Percentiles rank a stretch among this genome's conserved stretches.
phyloP scores from a whole-genome alignment of 176 grass and related monocot genomes.

The Triticum dicoccoides region DNA sequence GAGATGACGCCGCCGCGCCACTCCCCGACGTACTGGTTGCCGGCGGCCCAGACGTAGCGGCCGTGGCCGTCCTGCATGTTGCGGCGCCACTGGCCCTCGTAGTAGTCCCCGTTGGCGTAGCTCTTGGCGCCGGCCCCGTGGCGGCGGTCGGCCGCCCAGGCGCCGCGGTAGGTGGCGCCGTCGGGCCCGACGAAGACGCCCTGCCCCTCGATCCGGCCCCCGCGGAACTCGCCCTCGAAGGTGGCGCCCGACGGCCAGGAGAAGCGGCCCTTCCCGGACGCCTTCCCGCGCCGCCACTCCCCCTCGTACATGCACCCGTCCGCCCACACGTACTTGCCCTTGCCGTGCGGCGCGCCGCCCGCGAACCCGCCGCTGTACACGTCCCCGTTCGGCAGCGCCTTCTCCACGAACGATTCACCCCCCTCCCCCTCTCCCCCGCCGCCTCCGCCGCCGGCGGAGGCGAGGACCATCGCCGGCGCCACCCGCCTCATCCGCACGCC shows the following conservation, averaged over 20 bases:
- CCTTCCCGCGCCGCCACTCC: conserved; percentile 80
- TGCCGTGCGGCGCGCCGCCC: conserved; percentile 58
- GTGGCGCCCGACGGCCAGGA: conserved; percentile 88
- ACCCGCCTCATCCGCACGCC: conserved; percentile 53
- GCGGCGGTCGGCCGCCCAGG: conserved; percentile 75
- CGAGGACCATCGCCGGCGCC: conserved; percentile 52
- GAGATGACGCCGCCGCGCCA: conserved; percentile 91
- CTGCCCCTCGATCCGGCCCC: conserved; percentile 82
- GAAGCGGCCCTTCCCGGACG: conserved; percentile 80
- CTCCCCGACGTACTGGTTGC: conserved; percentile 95
- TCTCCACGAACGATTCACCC: conserved; percentile 53
- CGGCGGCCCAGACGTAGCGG: conserved; percentile 81
- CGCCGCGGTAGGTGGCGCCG: conserved; percentile 72
- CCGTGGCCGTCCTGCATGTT: conserved; percentile 93
- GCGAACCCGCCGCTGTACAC: conserved; percentile 65
- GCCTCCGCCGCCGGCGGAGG: not conserved
- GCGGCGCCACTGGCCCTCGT: conserved; percentile 88
- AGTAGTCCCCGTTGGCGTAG: conserved; percentile 92
- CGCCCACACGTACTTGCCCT: conserved; percentile 85
- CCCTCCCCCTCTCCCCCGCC: not conserved
- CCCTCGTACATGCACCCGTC: conserved; percentile 96
- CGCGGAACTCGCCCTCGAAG: conserved; percentile 89
- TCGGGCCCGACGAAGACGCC: conserved; percentile 69
- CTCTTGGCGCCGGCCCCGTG: conserved; percentile 71
- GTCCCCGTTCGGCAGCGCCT: conserved; percentile 74